Evolutionary conservation across 2,329 filamentous ascomycete genomes (phyloP), one percentile per base, ranked within the genome.

Genomic region (Rachicladosporium sp.): DNA sequence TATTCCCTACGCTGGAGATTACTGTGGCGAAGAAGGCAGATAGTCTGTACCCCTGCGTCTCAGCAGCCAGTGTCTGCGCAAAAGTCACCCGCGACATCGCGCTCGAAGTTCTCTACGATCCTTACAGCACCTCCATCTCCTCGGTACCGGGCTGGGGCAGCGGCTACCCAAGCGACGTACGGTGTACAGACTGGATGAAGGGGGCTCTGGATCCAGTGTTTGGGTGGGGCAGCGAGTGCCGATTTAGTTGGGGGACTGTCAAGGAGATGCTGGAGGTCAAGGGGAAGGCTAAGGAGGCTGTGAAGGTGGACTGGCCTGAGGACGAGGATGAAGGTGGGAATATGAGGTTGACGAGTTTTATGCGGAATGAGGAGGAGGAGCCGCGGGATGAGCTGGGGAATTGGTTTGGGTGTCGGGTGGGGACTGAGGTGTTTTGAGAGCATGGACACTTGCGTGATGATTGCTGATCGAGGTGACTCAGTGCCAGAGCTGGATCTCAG

Each of bases 81-180:
- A 98, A 98, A 62, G 91, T 98, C 27, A 96, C 91, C 9, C 72
- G 91, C 47, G 91, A 98, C 63, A 82, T 82, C 2, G 87, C 87
- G 4, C 70, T 96, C 15, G 88, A 95, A 54, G 75, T 82, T 2
- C 70, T 89, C 32, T 89, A 83, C 54, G 68, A 73, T 42, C 63
- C 66, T 4, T 69, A 76, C 43, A 46, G 51, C 9, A 54, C 53
- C 41, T 54, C 59, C 31, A 61, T 49, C 8, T 47, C 54, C 23
- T 38, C 50, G 45, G 46, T 57, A 33, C 44, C 47, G 8, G 11
- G 31, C 31, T 95, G 91, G 87, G 91, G 91, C 1, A 93, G 85
- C 1, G 91, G 91, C 1, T 98, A 98, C 58, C 91, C 91, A 1
- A 86, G 82, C 1, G 91, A 98, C 62, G 78, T 71, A 12, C 74